Evolutionary conservation across 129 eudicot species (phyloP).

Genomic region (Escallonia herrerae): DNA sequence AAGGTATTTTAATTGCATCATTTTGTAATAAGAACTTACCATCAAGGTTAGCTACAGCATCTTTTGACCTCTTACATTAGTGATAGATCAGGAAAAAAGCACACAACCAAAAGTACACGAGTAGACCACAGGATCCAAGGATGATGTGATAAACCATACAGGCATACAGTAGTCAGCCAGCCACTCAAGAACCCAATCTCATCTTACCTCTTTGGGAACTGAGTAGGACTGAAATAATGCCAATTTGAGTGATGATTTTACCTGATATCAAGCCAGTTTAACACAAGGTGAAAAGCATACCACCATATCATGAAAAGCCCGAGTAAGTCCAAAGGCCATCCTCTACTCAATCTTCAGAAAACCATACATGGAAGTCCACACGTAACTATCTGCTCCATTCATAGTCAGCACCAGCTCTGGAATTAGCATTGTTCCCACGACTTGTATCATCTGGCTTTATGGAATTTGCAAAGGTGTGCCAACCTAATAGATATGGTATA

Average conservation of each 20-base stretch:
- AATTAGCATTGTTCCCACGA: slow-evolving; percentile 35
- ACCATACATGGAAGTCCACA: slow-evolving; percentile 2
- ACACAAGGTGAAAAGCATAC: neutral
- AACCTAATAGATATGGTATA: slow-evolving; percentile 72
- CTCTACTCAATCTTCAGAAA: neutral
- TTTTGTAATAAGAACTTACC: no score
- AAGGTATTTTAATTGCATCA: no score
- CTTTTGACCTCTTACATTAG: no score
- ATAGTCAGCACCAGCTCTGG: slow-evolving; percentile 52
- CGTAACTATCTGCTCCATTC: slow-evolving; percentile 82
- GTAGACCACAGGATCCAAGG: no score
- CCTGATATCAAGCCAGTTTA: no score
- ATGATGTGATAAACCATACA: no score
- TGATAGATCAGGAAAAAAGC: no score
- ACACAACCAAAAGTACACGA: no score
- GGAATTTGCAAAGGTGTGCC: slow-evolving; percentile 67
- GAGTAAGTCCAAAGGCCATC: slow-evolving; percentile 3
- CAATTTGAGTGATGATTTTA: neutral
- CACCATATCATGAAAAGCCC: slow-evolving; percentile 6
- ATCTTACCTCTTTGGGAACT: neutral
- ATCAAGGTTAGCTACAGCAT: no score
- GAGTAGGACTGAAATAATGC: neutral
- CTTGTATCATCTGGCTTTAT: slow-evolving; percentile 48
- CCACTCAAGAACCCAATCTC: no score
- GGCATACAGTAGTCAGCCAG: no score